Evolutionary conservation across 495 filamentous ascomycete genomes (phyloP), one percentile per base, ranked within the genome.

Genomic region (Massariosphaeria phaeospora): DNA sequence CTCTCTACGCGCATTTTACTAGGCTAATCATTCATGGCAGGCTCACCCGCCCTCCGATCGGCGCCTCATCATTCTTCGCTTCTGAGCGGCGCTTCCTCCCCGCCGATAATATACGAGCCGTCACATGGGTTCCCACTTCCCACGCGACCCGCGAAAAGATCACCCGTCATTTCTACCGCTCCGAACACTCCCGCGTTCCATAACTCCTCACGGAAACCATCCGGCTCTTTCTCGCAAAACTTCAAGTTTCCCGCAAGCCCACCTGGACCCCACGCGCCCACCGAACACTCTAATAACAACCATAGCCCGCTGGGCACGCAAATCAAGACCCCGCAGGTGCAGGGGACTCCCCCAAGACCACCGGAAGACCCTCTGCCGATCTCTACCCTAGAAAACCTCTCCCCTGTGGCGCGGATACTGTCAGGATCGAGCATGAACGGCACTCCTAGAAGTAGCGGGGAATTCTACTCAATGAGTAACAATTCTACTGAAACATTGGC

Each of bases 391-490:
- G 61, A 64, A 21, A 40, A 15, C 0, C 65, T 80, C 36, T 73
- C 77, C 15, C 78, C 80, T 17, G 71, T 84, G n/a, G 79, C 88
- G 13, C 76, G 84, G 42, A 79, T 94, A 20, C 72, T 94, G 33
- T 87, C 89, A 21, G 80, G 82, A 24, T 80, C 82, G 21, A 91
- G 86, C 52, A 66, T 77, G 31, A 78, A 75, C 67, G 79, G 75
- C 11, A 84, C 87, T 39, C 85, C 88, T 21, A 74, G 94, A 64
- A 96, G 89, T 62, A 97, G 94, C 67, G 86, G 85, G 47, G 93
- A 98, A 61, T 94, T 96, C 58, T 96, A 94, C 67, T 90, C 90
- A 3, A 71, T 88, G 56, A 95, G 93, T 67, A 95, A 96, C 66
- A 84, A 94, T 57, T 97, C 94, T 9, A 86, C 82, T 17, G 93